Base-by-base conservation (phyloP, 1,284 basidiomycete genomes). In the Lentinula novae-zelandiae region DNA sequence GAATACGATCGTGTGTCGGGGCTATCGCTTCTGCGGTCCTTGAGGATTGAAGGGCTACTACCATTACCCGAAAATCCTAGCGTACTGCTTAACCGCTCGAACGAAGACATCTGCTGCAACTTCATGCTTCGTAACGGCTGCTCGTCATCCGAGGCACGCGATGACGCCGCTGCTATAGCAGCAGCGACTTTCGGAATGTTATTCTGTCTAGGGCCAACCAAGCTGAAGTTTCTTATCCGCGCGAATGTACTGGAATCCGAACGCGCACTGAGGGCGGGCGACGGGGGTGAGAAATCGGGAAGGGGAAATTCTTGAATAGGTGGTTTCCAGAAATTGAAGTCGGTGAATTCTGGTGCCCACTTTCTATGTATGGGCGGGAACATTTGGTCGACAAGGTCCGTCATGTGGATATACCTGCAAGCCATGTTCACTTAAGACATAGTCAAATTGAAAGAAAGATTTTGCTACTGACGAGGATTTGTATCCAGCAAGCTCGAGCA, bases 341-440 rank as follows among this genome's bases (percentile, higher is more conserved):
- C 96, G 17, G 95, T 98, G 72, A 84, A 99, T 72, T 97, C 95
- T 0, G 93, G 87, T 42, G 87, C 85, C 80, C 89, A 90, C 70
- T 92, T 93, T 58, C 88, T 86, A 69, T 94, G 85, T 62, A 98
- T 94, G 0, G 96, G 95, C 31, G 97, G 97, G 80, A 99, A 99
- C 89, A 98, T 96, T 73, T 98, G 96, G 76, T 99, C 96, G 36
- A 99, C 97, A 13, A 99, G 84, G 73, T 99, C 96, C 15, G 96
- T 98, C 95, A 96, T 98, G 72, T 95, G 90, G 65, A 95, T 96
- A 73, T 96, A 95, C 54, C 90, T 90, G 62, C 48, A 13, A 7
- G 33, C 5, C 48, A 48, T 10, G 13, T 20, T 52, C 15, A 62
- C n/a, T 52, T 13, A 0, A 17, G 4, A 17, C 39, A 33, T 6